A percentile compares a stretch with the other conserved stretches of the same genome.
These are phyloP conservation scores for Lactarius psammicola DNA, from an alignment of 768 basidiomycete species.

Conservation along the genomic window DNA sequence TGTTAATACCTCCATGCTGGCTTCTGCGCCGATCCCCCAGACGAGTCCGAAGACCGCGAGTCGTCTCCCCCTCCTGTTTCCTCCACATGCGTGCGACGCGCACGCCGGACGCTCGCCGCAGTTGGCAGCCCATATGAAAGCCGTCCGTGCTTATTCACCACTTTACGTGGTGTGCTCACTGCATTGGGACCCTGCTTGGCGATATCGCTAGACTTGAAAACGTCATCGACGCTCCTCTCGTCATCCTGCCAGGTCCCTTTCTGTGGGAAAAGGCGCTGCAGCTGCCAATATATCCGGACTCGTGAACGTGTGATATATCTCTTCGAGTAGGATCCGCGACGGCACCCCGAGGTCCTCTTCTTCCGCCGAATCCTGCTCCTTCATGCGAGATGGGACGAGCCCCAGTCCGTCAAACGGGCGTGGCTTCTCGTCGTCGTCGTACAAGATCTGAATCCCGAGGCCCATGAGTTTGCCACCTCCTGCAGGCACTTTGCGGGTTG, in stretches of 20 bases:
- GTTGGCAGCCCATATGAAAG: conserved; percentile 22
- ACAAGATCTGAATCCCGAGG: conserved; percentile 27
- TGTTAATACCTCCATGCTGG: conserved; percentile 26
- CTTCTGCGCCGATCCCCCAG: conserved; percentile 18
- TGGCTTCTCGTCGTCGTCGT: conserved; percentile 11
- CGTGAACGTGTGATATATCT: conserved; percentile 28
- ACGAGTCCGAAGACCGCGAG: conserved; percentile 22
- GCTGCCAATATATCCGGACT: conserved; percentile 15
- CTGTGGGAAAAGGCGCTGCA: conserved; percentile 18
- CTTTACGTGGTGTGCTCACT: conserved; percentile 20
- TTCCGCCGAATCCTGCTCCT: conserved; percentile 14
- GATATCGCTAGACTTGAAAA: conserved; percentile 16
- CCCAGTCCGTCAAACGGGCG: conserved; percentile 28
- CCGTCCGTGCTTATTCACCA: conserved; percentile 11
- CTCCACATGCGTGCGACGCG: neutral
- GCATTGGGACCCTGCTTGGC: conserved; percentile 18
- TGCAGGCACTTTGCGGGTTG: conserved; percentile 10
- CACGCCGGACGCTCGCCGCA: conserved; percentile 20
- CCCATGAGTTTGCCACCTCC: conserved; percentile 20
- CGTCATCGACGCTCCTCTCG: conserved; percentile 15
- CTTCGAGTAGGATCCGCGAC: conserved; percentile 29
- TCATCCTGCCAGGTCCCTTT: conserved; percentile 10
- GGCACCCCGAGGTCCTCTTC: conserved; percentile 25
- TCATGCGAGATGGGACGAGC: conserved; percentile 21
- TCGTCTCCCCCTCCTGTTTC: conserved; percentile 19